Conservation (phyloP, 202 grass and related monocot genomes). For the Elaeis oleifera region DNA sequence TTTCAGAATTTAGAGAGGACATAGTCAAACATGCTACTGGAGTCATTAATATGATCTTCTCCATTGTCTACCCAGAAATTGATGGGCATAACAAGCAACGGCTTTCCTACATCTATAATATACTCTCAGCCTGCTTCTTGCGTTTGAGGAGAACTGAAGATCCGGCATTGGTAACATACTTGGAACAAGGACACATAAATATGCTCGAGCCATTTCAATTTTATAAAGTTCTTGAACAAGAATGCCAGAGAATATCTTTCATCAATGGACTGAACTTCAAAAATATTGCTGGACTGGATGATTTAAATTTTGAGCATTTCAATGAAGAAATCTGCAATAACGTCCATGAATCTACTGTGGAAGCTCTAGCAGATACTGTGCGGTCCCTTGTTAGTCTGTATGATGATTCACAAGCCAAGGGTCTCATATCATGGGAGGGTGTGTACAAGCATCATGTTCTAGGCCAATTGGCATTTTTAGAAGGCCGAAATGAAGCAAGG, state of each 20-base stretch:
- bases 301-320: slow-evolving; percentile 94
- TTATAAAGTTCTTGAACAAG: slow-evolving; percentile 88
- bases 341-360: slow-evolving; percentile 53
- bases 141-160: slow-evolving; percentile 50
- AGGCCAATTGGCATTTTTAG: slow-evolving; percentile 70
- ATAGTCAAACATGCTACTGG: slow-evolving; percentile 68
- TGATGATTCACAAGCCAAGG: slow-evolving; percentile 56
- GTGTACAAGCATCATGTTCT: slow-evolving; percentile 94
- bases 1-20: slow-evolving; percentile 78
- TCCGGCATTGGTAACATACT: slow-evolving; percentile 47
- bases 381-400: slow-evolving; percentile 72
- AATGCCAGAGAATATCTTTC: slow-evolving; percentile 72
- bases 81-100: slow-evolving; percentile 75
- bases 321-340: slow-evolving; percentile 96
- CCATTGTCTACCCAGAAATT: slow-evolving; percentile 71
- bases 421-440: slow-evolving; percentile 67
- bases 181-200: slow-evolving; percentile 60
- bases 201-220: slow-evolving; percentile 68
- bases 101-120: slow-evolving; percentile 73
- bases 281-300: slow-evolving; percentile 78
- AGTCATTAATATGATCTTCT: slow-evolving; percentile 72
- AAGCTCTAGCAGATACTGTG: slow-evolving; percentile 59
- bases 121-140: slow-evolving; percentile 77
- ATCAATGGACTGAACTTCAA: slow-evolving; percentile 80
- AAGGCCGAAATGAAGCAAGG: slow-evolving; percentile 72